These are phyloP conservation scores for Pseudocercospora fuligena DNA, from an alignment of 2,329 filamentous ascomycete species.

Conservation along the genomic window DNA sequence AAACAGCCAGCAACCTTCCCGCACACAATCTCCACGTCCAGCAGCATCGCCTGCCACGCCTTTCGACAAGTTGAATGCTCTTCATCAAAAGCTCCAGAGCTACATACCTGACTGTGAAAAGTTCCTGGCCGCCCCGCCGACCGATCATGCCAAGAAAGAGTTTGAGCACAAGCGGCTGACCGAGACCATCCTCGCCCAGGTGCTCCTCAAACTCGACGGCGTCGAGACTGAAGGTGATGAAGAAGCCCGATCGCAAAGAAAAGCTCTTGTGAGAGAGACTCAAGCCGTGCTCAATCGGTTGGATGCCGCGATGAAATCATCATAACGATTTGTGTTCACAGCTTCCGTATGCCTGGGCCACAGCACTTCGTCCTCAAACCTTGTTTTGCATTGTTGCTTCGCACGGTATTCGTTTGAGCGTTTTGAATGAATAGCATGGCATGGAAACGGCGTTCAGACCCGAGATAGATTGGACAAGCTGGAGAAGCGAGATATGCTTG, in stretches of 20 bases:
- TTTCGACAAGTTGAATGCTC: conserved; percentile 68
- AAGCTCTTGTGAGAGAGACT: conserved; percentile 73
- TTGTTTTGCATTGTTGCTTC: conserved; percentile 12
- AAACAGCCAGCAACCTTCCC: conserved; percentile 39
- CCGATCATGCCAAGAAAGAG: conserved; percentile 67
- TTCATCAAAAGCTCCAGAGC: conserved; percentile 66
- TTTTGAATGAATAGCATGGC: conserved; percentile 4
- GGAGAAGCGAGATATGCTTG: neutral
- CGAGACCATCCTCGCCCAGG: conserved; percentile 76
- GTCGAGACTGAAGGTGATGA: conserved; percentile 74
- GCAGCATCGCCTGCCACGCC: conserved; percentile 50
- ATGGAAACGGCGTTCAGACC: neutral
- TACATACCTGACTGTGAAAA: conserved; percentile 69
- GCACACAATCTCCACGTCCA: conserved; percentile 48
- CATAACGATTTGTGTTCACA: conserved; percentile 12
- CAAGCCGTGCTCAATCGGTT: conserved; percentile 69
- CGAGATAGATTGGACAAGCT: neutral
- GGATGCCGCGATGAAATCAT: conserved; percentile 54
- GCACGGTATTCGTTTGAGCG: conserved; percentile 4
- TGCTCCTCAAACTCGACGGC: conserved; percentile 76
- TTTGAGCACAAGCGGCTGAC: conserved; percentile 77
- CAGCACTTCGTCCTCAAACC: neutral
- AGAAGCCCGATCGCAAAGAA: conserved; percentile 68
- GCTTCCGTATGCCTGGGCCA: neutral
- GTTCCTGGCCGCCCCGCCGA: conserved; percentile 67